Conservation (phyloP, 495 filamentous ascomycete genomes). For the Penicillium crystallinum region DNA sequence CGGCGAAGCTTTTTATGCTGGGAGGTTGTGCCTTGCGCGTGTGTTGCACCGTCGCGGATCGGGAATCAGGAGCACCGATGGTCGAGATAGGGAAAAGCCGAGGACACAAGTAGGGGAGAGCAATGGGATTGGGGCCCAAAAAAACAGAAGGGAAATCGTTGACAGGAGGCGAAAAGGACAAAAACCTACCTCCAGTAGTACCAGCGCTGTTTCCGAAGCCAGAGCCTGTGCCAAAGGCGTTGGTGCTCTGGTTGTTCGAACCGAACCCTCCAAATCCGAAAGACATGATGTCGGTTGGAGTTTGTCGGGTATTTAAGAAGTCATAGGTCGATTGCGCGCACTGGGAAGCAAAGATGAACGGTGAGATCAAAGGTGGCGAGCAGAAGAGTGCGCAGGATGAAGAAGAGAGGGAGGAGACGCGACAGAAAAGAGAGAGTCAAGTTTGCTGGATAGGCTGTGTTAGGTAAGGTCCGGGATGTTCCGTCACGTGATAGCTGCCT, state of each 20-base stretch:
- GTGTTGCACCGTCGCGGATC: slow-evolving; percentile 31
- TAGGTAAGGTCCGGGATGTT: slow-evolving; percentile 25
- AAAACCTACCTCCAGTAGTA: slow-evolving; percentile 45
- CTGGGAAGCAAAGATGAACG: slow-evolving; percentile 4
- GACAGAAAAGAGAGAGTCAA: slow-evolving; percentile 25
- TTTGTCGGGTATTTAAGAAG: slow-evolving; percentile 23
- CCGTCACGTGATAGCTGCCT: slow-evolving; percentile 26
- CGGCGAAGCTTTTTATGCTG: slow-evolving; percentile 10
- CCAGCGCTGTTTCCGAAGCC: slow-evolving; percentile 34
- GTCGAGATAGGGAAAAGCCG: slow-evolving; percentile 16
- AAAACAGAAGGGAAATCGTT: slow-evolving; percentile 11
- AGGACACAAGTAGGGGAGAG: slow-evolving; percentile 18
- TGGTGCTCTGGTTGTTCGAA: slow-evolving; percentile 53
- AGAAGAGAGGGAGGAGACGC: slow-evolving; percentile 22
- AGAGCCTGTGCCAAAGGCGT: slow-evolving; percentile 43
- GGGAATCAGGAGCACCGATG: slow-evolving; percentile 33
- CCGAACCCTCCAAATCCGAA: slow-evolving; percentile 55
- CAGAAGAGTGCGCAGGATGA: slow-evolving; percentile 16
- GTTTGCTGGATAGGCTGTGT: slow-evolving; percentile 20
- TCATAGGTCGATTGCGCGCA: slow-evolving; percentile 32
- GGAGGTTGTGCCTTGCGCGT: slow-evolving; percentile 16
- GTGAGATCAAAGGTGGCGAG: slow-evolving; percentile 5
- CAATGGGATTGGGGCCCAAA: slow-evolving; percentile 10
- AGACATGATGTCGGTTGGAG: slow-evolving; percentile 39
- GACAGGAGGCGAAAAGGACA: slow-evolving; percentile 9